phyloP scores from a whole-genome alignment of 352 stramenopile genomes.

The Phytophthora lateralis region DNA sequence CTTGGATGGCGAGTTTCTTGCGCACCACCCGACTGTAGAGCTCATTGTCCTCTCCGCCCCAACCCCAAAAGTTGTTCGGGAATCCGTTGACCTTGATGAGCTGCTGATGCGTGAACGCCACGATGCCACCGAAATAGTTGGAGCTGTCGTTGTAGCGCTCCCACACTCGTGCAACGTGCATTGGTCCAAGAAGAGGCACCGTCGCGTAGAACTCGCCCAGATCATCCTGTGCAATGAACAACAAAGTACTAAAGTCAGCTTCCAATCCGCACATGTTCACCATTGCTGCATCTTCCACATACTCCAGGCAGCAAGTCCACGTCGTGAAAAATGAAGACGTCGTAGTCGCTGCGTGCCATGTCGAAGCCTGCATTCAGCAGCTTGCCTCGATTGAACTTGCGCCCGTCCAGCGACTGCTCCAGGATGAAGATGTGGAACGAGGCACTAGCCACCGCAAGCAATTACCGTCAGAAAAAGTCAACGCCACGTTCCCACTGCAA shows the following conservation, averaged over 20 bases:
- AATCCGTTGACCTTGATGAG: slow-evolving; percentile 96
- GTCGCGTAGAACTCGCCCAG: slow-evolving; percentile 81
- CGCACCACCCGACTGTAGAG: slow-evolving; percentile 59
- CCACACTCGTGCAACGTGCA: slow-evolving; percentile 96
- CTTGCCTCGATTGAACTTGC: slow-evolving; percentile 98
- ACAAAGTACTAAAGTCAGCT: slow-evolving; percentile 1
- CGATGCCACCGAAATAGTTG: slow-evolving; percentile 95
- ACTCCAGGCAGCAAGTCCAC: slow-evolving; percentile 93
- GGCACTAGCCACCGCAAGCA: slow-evolving; percentile 22
- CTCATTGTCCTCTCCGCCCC: slow-evolving; percentile 63
- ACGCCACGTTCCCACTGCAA: not conserved
- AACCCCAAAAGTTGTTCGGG: slow-evolving; percentile 95
- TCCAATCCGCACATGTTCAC: not conserved
- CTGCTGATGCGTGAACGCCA: slow-evolving; percentile 86
- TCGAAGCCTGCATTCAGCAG: slow-evolving; percentile 96
- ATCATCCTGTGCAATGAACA: slow-evolving; percentile 46
- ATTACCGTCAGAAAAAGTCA: slow-evolving; percentile 3
- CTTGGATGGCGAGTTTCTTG: slow-evolving; percentile 51
- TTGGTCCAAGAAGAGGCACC: slow-evolving; percentile 64
- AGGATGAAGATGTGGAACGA: slow-evolving; percentile 94
- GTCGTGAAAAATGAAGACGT: slow-evolving; percentile 95
- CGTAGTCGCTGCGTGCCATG: slow-evolving; percentile 80
- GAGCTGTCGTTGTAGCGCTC: slow-evolving; percentile 93
- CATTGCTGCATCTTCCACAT: slow-evolving; percentile 5
- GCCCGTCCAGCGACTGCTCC: slow-evolving; percentile 92